Base-by-base conservation (phyloP, 192 early-diverging fungal genomes). In the Coemansia asiatica region DNA sequence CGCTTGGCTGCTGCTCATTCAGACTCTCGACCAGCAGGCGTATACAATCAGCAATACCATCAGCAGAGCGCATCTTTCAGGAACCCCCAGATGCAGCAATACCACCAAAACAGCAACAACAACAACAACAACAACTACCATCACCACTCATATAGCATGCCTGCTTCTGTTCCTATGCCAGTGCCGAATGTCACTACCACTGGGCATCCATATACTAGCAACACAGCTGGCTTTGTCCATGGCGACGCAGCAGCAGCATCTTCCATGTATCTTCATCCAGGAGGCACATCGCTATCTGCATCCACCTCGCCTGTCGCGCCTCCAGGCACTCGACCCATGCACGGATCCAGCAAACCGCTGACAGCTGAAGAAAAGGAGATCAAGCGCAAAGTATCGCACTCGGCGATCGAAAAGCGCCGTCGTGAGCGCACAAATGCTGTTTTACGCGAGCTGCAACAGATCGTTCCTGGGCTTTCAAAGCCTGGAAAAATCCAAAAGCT, bases 391-490 rank as follows among this genome's bases (percentile, higher is more conserved):
- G 88, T 91, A 6, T 92, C 92, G 0, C 94, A 95, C 57, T 92
- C 90, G 29, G 91, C 91, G 1, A 94, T 95, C 23, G 94, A 95
- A 67, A 84, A 91, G 26, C 85, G 92, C 29, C 87, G 94, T 49
- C 89, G 94, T 38, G 94, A 95, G 67, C 86, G 90, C 16, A 95
- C 92, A 70, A 95, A 95, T 65, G 86, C 90, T 51, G 91, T 92
- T 73, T 90, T 95, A 29, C 67, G 88, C 46, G 86, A 90, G 54
- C 82, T 95, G 27, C 91, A 91, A 67, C 68, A 82, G 47, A 79
- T 95, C 16, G 88, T 95, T 6, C 94, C 94, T 1, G 69, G 79
- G 2, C 67, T 81, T 35, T 66, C 69, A 26, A 72, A 72, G 53
- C 68, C 73, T 4, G 79, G 74, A 16, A 75, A 74, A 51, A 75